phyloP scores from a whole-genome alignment of 2,329 filamentous ascomycete species.

The Knoxdaviesia proteae region DNA sequence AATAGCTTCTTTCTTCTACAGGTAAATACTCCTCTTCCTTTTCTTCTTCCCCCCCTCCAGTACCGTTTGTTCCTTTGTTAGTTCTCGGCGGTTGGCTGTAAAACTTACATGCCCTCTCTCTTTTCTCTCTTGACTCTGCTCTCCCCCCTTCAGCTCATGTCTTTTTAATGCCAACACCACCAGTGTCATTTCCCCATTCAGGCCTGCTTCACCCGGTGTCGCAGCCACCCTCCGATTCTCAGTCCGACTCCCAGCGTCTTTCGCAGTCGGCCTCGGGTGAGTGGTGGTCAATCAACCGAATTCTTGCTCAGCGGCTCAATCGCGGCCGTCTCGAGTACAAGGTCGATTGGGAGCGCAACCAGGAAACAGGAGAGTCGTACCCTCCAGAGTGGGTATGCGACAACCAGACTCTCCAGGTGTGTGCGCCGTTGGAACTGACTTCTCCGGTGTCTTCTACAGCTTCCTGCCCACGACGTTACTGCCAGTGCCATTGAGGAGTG shows the following conservation, averaged over 20 bases:
- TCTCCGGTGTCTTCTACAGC: background rate
- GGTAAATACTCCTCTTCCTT: too few species aligned
- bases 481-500: conserved; percentile 13
- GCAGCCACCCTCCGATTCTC: background rate
- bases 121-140: background rate
- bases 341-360: conserved; percentile 4
- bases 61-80: too few species aligned
- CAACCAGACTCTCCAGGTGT: background rate
- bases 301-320: conserved; percentile 1
- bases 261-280: background rate
- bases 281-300: conserved; percentile 4
- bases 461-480: conserved; percentile 11
- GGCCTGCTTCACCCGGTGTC: too few species aligned
- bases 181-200: background rate
- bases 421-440: conserved; percentile 6
- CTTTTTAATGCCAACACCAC: background rate
- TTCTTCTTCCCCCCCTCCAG: too few species aligned
- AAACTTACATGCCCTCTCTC: conserved; percentile 3
- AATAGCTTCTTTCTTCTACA: too few species aligned
- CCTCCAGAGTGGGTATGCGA: conserved; percentile 4
- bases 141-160: background rate
- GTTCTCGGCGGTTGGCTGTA: conserved; percentile 12
- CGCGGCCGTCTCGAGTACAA: conserved; percentile 2
- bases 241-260: background rate
- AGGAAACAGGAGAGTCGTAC: conserved; percentile 2